Base-by-base conservation (phyloP, 768 basidiomycete species). In the Podaxis mareebaensis region DNA sequence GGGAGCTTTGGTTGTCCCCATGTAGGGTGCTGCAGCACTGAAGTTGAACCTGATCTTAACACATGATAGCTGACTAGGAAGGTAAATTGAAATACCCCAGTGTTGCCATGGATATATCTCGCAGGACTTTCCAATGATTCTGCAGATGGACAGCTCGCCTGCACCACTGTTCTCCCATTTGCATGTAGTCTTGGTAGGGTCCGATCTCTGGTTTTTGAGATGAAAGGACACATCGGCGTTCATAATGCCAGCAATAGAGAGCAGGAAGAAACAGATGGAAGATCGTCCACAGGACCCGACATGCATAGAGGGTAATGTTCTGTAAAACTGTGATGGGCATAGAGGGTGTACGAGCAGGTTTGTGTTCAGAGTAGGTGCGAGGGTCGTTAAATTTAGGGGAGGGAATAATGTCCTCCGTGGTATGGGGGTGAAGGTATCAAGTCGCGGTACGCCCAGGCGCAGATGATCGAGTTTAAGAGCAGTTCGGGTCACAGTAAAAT, bases 361-460 rank as follows among this genome's bases (percentile, higher is more conserved):
- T 30, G 8, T 30, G 30, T 68, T 85, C 82, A 17, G 73, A 66
- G 60, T 44, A 61, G 48, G 71, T 36, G 56, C 74, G 67, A 68
- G 77, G 78, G 64, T 69, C 68, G 69, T n/a, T n/a, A n/a, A n/a
- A n/a, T n/a, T n/a, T n/a, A n/a, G n/a, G n/a, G n/a, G n/a, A n/a
- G n/a, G n/a, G n/a, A n/a, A n/a, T n/a, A n/a, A n/a, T n/a, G n/a
- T n/a, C n/a, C n/a, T n/a, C n/a, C n/a, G n/a, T n/a, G n/a, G n/a
- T n/a, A n/a, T n/a, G n/a, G n/a, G n/a, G 60, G 69, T 69, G 73
- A 71, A 65, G 70, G 69, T 60, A 72, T 68, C 70, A 71, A 70
- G 68, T 67, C 36, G 38, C 48, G 64, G 61, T 56, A 58, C 36
- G 57, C 24, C 61, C 53, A 65, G 22, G 22, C 38, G 48, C 53